Conservation (phyloP, 345 rosid genomes). For the Angophora floribunda region DNA sequence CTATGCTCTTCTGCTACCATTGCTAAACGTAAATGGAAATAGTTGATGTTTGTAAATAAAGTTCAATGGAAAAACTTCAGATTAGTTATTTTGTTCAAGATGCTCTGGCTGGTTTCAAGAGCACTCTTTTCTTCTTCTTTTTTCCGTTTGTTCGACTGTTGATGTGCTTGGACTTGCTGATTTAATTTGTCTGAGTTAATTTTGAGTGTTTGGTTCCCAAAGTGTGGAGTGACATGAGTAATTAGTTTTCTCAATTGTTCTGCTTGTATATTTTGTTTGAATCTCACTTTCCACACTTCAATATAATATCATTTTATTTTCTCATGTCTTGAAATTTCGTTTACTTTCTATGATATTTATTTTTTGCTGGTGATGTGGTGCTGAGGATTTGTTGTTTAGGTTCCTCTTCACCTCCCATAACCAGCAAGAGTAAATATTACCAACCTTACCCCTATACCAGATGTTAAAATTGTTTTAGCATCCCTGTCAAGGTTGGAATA, state of each 20-base stretch:
- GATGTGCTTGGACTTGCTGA: neutral
- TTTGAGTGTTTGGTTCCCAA: neutral
- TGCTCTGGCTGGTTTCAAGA: neutral
- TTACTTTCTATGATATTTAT: neutral
- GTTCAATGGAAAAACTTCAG: neutral
- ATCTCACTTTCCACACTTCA: slow-evolving; percentile 11
- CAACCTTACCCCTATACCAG: slow-evolving; percentile 16
- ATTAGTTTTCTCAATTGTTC: neutral
- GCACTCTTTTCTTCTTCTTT: neutral
- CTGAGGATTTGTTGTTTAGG: neutral
- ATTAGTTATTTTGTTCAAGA: neutral
- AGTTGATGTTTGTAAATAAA: neutral
- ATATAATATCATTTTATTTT: neutral
- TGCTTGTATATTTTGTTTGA: neutral
- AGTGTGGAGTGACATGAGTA: neutral
- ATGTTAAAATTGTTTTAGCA: slow-evolving; percentile 10
- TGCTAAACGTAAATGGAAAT: neutral
- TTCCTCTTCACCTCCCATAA: slow-evolving; percentile 22
- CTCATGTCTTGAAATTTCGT: neutral
- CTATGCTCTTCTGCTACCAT: neutral
- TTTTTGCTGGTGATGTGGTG: slow-evolving; percentile 16
- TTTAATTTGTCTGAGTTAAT: neutral
- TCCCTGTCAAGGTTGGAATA: slow-evolving; percentile 33
- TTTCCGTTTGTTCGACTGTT: neutral
- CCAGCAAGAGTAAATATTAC: slow-evolving; percentile 14